A percentile compares a stretch with the other conserved stretches of the same genome.
Evolutionary conservation across 768 basidiomycete species (phyloP).

Genomic region (Pleurotus salmoneostramineus): DNA sequence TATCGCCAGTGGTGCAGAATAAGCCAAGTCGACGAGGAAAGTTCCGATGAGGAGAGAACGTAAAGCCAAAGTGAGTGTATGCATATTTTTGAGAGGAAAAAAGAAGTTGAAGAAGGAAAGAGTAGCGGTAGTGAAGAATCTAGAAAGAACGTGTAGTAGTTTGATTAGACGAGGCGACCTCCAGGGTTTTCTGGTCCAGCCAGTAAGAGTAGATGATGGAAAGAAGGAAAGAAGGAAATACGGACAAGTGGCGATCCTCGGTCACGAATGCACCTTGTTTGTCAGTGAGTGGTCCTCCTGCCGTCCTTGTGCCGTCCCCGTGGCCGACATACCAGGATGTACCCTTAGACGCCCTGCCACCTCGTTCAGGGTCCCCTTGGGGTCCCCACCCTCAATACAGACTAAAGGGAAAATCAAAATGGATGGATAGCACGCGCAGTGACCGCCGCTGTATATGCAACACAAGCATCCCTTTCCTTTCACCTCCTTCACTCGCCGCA

Average conservation of each 20-base stretch:
- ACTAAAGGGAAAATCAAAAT: too few species aligned
- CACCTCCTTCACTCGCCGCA: too few species aligned
- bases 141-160: too few species aligned
- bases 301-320: too few species aligned
- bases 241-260: background rate
- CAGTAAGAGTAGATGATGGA: background rate
- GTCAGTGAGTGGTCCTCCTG: background rate
- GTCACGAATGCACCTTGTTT: background rate
- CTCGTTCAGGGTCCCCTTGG: background rate
- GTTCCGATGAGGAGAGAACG: background rate
- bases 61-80: background rate
- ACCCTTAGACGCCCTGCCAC: background rate
- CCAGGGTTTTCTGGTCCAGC: slow-evolving; percentile 6
- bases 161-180: background rate
- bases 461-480: too few species aligned
- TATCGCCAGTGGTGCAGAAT: background rate
- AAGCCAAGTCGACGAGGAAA: background rate
- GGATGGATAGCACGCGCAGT: too few species aligned
- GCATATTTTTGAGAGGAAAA: too few species aligned
- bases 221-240: background rate
- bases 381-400: too few species aligned
- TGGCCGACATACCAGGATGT: background rate
- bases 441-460: too few species aligned
- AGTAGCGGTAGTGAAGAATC: too few species aligned
- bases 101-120: too few species aligned